These are phyloP conservation scores for Theobroma cacao DNA, from an alignment of 345 rosid species.

Conservation along the genomic window DNA sequence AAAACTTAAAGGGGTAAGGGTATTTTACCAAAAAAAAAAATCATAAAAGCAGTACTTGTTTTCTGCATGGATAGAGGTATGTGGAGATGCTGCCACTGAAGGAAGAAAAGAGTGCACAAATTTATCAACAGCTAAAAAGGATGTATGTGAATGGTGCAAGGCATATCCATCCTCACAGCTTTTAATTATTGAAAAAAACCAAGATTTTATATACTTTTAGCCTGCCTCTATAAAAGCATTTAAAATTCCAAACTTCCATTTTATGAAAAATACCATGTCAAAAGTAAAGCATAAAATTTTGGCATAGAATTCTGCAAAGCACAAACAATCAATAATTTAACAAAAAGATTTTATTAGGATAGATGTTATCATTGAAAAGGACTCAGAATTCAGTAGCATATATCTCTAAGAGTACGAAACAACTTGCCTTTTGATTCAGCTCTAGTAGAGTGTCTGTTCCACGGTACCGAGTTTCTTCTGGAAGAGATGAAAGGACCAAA, in stretches of 20 bases:
- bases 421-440: slow-evolving; percentile 73
- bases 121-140: neutral
- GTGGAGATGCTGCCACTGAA: neutral
- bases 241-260: neutral
- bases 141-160: neutral
- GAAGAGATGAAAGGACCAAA: slow-evolving; percentile 84
- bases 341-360: neutral
- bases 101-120: neutral
- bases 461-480: slow-evolving; percentile 68
- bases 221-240: neutral
- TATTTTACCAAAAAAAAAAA: too few relatives aligned
- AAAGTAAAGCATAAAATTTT: neutral
- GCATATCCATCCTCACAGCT: neutral
- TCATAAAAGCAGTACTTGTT: neutral
- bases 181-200: neutral
- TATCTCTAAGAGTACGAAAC: neutral
- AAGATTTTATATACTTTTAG: neutral
- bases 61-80: neutral
- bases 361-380: neutral
- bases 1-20: too few relatives aligned
- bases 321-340: neutral
- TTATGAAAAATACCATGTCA: neutral
- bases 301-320: neutral
- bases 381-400: neutral
- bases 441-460: slow-evolving; percentile 75